A percentile compares a stretch with the other conserved stretches of the same genome.
Evolutionary conservation across 495 filamentous ascomycete species (phyloP).

Genomic region (Delitschia confertaspora): DNA sequence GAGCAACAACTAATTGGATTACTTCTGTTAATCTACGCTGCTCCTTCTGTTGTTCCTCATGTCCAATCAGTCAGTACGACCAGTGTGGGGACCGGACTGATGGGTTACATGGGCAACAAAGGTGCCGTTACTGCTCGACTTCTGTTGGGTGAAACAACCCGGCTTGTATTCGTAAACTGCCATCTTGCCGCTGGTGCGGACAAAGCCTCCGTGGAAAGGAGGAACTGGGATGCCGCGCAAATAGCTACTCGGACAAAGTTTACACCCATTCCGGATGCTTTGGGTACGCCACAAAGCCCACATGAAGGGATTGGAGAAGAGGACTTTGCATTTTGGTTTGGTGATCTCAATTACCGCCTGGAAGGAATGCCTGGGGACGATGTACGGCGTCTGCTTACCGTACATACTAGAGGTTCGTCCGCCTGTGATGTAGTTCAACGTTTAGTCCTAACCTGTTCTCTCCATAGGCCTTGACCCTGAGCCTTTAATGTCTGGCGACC

Average conservation of each 20-base stretch:
- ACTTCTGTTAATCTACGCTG: slow-evolving; percentile 75
- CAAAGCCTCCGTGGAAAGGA: slow-evolving; percentile 62
- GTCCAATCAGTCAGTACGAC: slow-evolving; percentile 69
- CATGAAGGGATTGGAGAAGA: slow-evolving; percentile 74
- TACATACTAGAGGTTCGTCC: no score
- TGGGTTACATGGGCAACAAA: slow-evolving; percentile 95
- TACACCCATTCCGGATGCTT: slow-evolving; percentile 53
- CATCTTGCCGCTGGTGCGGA: slow-evolving; percentile 84
- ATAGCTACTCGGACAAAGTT: slow-evolving; percentile 67
- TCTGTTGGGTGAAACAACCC: slow-evolving; percentile 81
- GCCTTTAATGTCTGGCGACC: not conserved
- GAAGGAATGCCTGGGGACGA: slow-evolving; percentile 84
- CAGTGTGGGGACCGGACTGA: slow-evolving; percentile 74
- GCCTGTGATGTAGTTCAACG: no score
- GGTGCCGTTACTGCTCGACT: slow-evolving; percentile 76
- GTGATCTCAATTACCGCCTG: slow-evolving; percentile 91
- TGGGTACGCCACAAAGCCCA: slow-evolving; percentile 40
- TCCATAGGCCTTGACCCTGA: no score
- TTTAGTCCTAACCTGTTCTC: no score
- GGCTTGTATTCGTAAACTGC: slow-evolving; percentile 78
- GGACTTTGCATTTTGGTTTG: slow-evolving; percentile 93
- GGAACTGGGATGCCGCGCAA: slow-evolving; percentile 84
- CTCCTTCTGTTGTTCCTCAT: slow-evolving; percentile 59
- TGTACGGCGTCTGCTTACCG: slow-evolving; percentile 72
- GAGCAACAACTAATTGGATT: slow-evolving; percentile 81